phyloP scores from a whole-genome alignment of 225 moss, liverwort and hornwort species.

The Anthoceros angustus region DNA sequence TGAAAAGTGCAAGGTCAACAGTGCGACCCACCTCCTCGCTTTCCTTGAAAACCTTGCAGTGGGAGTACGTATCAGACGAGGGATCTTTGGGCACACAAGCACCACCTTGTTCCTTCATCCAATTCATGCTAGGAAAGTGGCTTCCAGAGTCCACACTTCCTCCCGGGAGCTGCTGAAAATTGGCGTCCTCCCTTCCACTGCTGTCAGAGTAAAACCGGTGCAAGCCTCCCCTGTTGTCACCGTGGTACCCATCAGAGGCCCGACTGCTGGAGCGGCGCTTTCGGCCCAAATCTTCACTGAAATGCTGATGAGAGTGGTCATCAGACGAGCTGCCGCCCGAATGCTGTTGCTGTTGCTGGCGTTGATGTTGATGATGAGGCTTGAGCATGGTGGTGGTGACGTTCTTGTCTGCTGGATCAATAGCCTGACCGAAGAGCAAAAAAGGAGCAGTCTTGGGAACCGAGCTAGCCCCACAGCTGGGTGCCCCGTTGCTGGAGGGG shows the following conservation, averaged over 20 bases:
- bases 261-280: conserved; percentile 26
- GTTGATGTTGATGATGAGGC: too few relatives aligned
- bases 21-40: conserved; percentile 87
- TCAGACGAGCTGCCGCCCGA: conserved; percentile 83
- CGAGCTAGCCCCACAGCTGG: conserved; percentile 17
- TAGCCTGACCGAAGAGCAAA: conserved; percentile 80
- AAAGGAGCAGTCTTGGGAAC: conserved; percentile 39
- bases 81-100: conserved; percentile 24
- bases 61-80: conserved; percentile 40
- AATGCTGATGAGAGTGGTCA: conserved; percentile 39
- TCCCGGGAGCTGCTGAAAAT: background rate
- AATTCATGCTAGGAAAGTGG: conserved; percentile 32
- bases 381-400: conserved; percentile 35
- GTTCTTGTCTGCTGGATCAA: conserved; percentile 26
- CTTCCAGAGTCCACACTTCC: background rate
- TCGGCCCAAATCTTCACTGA: conserved; percentile 31
- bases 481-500: conserved; percentile 22
- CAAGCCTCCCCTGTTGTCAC: conserved; percentile 36
- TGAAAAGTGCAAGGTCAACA: conserved; percentile 57
- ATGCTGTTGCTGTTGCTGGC: conserved; percentile 34
- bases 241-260: conserved; percentile 37
- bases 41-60: conserved; percentile 92
- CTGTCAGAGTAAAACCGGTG: conserved; percentile 15
- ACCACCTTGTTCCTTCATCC: conserved; percentile 32
- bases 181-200: too few relatives aligned